phyloP scores from a whole-genome alignment of 306 rosid genomes.

The Psophocarpus tetragonolobus region DNA sequence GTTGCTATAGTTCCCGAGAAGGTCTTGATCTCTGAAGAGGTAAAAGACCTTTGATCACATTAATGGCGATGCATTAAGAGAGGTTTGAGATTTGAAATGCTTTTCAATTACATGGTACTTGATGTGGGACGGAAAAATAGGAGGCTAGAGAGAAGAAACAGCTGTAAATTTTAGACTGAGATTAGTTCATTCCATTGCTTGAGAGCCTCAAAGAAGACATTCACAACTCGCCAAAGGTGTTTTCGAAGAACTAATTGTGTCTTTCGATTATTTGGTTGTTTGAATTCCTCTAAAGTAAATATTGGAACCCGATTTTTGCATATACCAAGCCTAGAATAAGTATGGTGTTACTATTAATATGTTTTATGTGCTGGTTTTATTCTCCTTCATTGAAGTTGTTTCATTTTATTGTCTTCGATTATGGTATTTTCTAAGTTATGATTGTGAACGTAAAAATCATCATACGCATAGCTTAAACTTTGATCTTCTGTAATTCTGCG shows the following conservation, averaged over 20 bases:
- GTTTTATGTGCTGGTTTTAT: neutral
- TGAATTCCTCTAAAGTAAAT: slow-evolving; percentile 7
- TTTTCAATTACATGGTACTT: slow-evolving; percentile 15
- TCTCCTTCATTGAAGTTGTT: neutral
- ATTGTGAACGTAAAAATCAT: neutral
- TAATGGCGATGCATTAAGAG: slow-evolving; percentile 29
- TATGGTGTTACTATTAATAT: neutral
- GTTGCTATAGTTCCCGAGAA: slow-evolving; percentile 28
- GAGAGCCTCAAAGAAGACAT: slow-evolving; percentile 15
- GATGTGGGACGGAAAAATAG: neutral
- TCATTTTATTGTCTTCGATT: neutral
- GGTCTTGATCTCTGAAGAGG: slow-evolving; percentile 22
- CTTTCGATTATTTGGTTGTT: neutral
- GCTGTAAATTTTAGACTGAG: slow-evolving; percentile 32
- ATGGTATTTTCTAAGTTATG: neutral
- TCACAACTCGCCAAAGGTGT: neutral
- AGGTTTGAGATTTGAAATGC: slow-evolving; percentile 28
- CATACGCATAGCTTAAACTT: neutral
- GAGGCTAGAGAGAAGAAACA: slow-evolving; percentile 16
- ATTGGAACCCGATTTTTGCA: neutral
- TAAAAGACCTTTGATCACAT: slow-evolving; percentile 24
- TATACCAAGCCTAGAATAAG: neutral
- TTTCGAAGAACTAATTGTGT: neutral
- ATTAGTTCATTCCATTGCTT: slow-evolving; percentile 11
- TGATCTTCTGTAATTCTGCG: neutral